These are phyloP conservation scores for Cephaloascus fragrans DNA, from an alignment of 805 yeast genomes.

Conservation along the genomic window DNA sequence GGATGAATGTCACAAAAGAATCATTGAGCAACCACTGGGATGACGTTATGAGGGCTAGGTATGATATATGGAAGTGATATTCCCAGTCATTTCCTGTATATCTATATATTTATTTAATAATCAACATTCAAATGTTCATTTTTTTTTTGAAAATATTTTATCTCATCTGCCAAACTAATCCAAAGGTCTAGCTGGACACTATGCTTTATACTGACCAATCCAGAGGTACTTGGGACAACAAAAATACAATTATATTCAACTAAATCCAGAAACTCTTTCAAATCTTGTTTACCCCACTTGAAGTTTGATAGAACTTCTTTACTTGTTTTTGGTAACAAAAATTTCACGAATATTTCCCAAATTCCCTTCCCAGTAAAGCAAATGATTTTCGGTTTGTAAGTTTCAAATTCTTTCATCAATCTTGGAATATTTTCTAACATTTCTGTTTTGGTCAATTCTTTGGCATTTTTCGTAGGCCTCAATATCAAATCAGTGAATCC, in stretches of 20 bases:
- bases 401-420: constrained; percentile 33
- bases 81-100: too few relatives aligned
- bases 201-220: constrained; percentile 47
- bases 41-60: neutral
- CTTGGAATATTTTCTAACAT: constrained; percentile 45
- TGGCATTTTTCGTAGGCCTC: constrained; percentile 51
- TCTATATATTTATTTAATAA: too few relatives aligned
- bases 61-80: neutral
- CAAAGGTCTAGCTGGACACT: constrained; percentile 38
- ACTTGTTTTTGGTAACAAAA: constrained; percentile 13
- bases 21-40: neutral
- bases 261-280: constrained; percentile 8
- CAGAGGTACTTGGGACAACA: constrained; percentile 69
- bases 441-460: constrained; percentile 42
- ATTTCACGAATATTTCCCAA: constrained; percentile 49
- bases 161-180: constrained; percentile 25
- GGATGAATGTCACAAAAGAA: constrained; percentile 10
- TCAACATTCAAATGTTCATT: too few relatives aligned
- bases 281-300: constrained; percentile 42
- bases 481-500: constrained; percentile 69
- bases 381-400: constrained; percentile 27
- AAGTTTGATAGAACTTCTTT: constrained; percentile 23
- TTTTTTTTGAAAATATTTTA: too few relatives aligned
- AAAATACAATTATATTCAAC: constrained; percentile 17
- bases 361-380: constrained; percentile 69